Evolutionary conservation across 2,329 filamentous ascomycete genomes (phyloP), one percentile per base, ranked within the genome.

Genomic region (Clarireedia monteithiana): DNA sequence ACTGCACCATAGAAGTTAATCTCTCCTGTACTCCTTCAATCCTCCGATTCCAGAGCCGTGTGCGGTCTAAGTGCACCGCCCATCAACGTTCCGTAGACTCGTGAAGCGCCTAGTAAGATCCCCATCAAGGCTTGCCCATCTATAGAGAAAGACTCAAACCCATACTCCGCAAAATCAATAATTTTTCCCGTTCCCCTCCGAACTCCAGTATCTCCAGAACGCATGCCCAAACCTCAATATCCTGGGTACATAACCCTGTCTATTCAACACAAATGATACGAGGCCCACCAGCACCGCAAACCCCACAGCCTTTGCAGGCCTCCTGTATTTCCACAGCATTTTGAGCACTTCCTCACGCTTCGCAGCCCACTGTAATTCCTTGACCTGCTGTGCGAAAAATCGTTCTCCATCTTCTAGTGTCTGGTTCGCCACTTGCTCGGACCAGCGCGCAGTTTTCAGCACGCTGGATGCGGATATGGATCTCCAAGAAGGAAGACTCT

Each of bases 391-490:
- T 40, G 81, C 73, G 64, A 96, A 92, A 58, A 85, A 80, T 4
- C 67, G 69, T 59, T 84, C 75, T 2, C 89, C 92, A 42, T 92
- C 81, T 30, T 78, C 72, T 36, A 89, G 70, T 0, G 78, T 81
- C 67, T 90, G 82, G 27, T 70, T 69, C 5, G 75, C 69, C 48
- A 80, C 75, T 39, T 69, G 69, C 45, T 74, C 68, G 49, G 76
- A 67, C 66, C 80, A 74, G 12, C 81, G 78, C 0, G 88, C 88
- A 1, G 91, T 96, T 71, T 95, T 96, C 52, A 99, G 78, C 6
- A 90, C 90, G 69, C 91, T 96, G 58, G 81, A 81, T 6, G 71
- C 69, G 2, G 91, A 91, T 58, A 99, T 85, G 15, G 72, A 72
- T 59, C 76, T 75, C 91, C 91, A 97, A 5, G 80, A 77, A 38